Conservation (phyloP, 1,284 basidiomycete genomes). For the Cutaneotrichosporon sp. region DNA sequence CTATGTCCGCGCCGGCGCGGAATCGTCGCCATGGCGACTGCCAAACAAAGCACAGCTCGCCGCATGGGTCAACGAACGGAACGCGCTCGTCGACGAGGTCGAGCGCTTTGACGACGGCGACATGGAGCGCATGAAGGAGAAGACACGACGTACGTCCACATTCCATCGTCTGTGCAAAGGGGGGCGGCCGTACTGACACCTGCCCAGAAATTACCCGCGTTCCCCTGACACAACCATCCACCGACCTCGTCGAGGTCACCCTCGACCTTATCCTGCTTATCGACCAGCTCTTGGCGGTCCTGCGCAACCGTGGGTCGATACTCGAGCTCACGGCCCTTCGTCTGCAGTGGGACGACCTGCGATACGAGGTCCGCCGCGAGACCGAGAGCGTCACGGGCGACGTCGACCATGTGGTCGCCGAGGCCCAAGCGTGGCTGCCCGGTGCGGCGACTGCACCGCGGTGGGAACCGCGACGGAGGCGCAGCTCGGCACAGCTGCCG, state of each 20-base stretch:
- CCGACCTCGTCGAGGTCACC: conserved; percentile 91
- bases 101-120: conserved; percentile 88
- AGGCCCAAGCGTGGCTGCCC: conserved; percentile 70
- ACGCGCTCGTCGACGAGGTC: conserved; percentile 84
- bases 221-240: conserved; percentile 85
- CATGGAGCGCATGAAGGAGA: conserved; percentile 79
- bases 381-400: conserved; percentile 66
- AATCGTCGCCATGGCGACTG: conserved; percentile 48
- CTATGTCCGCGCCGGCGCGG: conserved; percentile 23
- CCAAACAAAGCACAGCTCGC: conserved; percentile 69
- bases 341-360: conserved; percentile 77
- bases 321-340: conserved; percentile 72
- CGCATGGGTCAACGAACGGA: conserved; percentile 76
- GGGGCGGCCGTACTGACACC: background rate
- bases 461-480: background rate
- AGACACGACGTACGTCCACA: conserved; percentile 77
- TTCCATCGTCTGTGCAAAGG: background rate
- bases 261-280: conserved; percentile 85
- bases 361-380: conserved; percentile 70
- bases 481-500: background rate
- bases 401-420: conserved; percentile 65
- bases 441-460: conserved; percentile 6
- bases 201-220: conserved; percentile 79
- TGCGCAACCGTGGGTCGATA: conserved; percentile 75
- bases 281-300: conserved; percentile 83